Evolutionary conservation across 306 rosid species (phyloP).

Genomic region (Castanospermum australe): DNA sequence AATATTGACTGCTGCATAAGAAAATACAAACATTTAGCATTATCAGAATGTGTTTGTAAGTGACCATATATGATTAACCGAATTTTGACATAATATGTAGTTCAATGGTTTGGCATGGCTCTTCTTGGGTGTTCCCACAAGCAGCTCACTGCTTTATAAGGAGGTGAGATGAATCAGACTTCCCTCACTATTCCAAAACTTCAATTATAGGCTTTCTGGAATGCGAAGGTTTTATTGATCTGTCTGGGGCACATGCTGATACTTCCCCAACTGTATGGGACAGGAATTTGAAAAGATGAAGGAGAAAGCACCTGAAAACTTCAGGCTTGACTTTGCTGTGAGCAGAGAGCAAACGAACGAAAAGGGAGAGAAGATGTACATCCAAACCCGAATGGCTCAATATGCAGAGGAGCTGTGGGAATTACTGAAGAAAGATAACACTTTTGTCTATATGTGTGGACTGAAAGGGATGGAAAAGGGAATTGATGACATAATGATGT

Average conservation of each 20-base stretch:
- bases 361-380: slow-evolving; percentile 85
- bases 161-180: slow-evolving; percentile 51
- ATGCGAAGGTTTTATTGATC: neutral
- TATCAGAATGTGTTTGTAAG: neutral
- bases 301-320: slow-evolving; percentile 57
- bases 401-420: slow-evolving; percentile 68
- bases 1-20: neutral
- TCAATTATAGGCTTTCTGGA: neutral
- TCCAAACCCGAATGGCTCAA: slow-evolving; percentile 77
- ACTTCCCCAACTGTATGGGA: neutral
- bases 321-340: slow-evolving; percentile 74
- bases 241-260: neutral
- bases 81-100: slow-evolving; percentile 38
- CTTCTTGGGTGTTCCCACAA: slow-evolving; percentile 88
- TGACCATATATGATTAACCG: neutral
- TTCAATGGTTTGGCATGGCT: slow-evolving; percentile 90
- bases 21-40: neutral
- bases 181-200: neutral
- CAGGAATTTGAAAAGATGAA: slow-evolving; percentile 86
- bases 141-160: slow-evolving; percentile 82
- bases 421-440: slow-evolving; percentile 59
- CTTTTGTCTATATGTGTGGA: slow-evolving; percentile 66
- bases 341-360: slow-evolving; percentile 84
- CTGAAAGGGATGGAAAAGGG: slow-evolving; percentile 79
- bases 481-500: slow-evolving; percentile 65